Conservation (phyloP, 75 land plant species). For the Adiantum capillusveneris region DNA sequence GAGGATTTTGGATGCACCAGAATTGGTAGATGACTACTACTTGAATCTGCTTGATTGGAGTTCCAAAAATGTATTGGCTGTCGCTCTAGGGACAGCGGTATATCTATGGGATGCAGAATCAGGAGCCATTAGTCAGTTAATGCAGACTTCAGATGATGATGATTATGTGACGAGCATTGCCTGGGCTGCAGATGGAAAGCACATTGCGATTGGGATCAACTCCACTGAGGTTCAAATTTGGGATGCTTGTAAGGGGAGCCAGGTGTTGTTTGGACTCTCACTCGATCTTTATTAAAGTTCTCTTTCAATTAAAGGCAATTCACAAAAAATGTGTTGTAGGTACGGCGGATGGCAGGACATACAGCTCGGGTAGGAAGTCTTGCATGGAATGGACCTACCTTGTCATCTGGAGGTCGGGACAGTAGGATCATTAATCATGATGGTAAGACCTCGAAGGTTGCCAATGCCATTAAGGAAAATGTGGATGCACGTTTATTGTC, state of each 20-base stretch:
- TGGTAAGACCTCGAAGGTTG: slow-evolving; percentile 21
- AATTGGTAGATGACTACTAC: slow-evolving; percentile 52
- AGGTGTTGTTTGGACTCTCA: slow-evolving; percentile 25
- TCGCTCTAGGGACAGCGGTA: slow-evolving; percentile 37
- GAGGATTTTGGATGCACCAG: slow-evolving; percentile 57
- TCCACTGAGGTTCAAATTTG: slow-evolving; percentile 35
- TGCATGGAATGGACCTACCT: slow-evolving; percentile 47
- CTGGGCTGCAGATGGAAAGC: slow-evolving; percentile 47
- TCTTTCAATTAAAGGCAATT: not conserved
- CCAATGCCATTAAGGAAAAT: too few species aligned
- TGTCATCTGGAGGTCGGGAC: slow-evolving; percentile 61
- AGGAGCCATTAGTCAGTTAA: slow-evolving; percentile 16
- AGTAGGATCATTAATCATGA: slow-evolving; percentile 61
- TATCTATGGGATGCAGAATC: slow-evolving; percentile 45
- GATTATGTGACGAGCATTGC: slow-evolving; percentile 42
- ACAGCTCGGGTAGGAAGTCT: slow-evolving; percentile 35
- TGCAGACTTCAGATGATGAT: slow-evolving; percentile 16
- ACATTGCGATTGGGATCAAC: slow-evolving; percentile 36
- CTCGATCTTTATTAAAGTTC: too few species aligned
- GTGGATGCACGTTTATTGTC: too few species aligned
- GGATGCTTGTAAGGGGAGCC: slow-evolving; percentile 17
- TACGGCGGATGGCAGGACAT: slow-evolving; percentile 36
- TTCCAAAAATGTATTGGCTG: slow-evolving; percentile 41
- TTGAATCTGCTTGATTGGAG: slow-evolving; percentile 68
- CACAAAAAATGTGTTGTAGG: slow-evolving; percentile 25